Conservation (phyloP, 163 green algal species). For the Prototheca cutis region DNA sequence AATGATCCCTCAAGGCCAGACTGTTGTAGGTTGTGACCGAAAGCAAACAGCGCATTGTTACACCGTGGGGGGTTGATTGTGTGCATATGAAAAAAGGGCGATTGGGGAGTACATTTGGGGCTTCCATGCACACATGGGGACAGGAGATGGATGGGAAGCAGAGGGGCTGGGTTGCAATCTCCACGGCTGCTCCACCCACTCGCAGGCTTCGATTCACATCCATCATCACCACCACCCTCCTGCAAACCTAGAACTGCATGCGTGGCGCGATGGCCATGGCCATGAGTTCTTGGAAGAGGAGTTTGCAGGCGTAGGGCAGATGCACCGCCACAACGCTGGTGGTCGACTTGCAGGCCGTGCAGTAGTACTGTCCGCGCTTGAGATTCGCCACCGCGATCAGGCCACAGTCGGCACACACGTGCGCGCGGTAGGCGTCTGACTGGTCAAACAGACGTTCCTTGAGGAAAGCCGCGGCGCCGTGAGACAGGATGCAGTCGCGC, state of each 20-base stretch:
- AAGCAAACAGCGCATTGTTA: too few relatives aligned
- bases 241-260: background rate
- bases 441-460: slow-evolving; percentile 97
- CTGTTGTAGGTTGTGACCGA: too few relatives aligned
- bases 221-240: too few relatives aligned
- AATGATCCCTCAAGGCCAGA: too few relatives aligned
- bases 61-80: too few relatives aligned
- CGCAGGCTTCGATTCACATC: too few relatives aligned
- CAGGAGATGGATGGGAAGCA: too few relatives aligned
- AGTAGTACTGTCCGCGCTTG: slow-evolving; percentile 88
- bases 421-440: slow-evolving; percentile 89
- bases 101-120: too few relatives aligned
- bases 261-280: slow-evolving; percentile 10
- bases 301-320: slow-evolving; percentile 97
- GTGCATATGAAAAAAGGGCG: too few relatives aligned
- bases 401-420: slow-evolving; percentile 77
- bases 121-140: too few relatives aligned
- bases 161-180: too few relatives aligned
- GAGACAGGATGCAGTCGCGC: slow-evolving; percentile 97
- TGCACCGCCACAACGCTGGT: slow-evolving; percentile 66
- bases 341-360: slow-evolving; percentile 72
- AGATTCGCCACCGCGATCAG: slow-evolving; percentile 88
- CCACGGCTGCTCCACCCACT: too few relatives aligned
- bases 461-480: slow-evolving; percentile 88
- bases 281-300: slow-evolving; percentile 96